Conservation (phyloP, 1,284 basidiomycete species). For the Takashimella tepidaria region DNA sequence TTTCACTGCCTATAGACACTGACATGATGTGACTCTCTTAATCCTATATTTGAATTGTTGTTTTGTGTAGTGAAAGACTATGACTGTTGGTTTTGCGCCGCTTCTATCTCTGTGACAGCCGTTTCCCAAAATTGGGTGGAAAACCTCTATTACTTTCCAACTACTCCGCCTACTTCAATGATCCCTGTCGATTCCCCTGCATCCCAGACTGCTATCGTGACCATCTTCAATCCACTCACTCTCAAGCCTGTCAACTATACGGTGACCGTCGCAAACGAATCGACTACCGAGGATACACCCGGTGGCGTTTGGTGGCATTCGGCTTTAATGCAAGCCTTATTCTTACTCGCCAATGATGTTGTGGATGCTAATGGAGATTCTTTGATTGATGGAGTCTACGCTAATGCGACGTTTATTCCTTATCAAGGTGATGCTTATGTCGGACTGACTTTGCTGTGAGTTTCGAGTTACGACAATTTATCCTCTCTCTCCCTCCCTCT, state of each 20-base stretch:
- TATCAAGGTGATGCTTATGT: neutral
- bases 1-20: no score
- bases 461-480: no score
- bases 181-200: neutral
- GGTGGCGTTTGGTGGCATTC: neutral
- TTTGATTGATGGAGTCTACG: neutral
- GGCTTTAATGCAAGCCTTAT: neutral
- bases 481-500: no score
- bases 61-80: neutral
- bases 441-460: neutral
- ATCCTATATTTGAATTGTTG: no score
- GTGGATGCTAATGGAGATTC: neutral
- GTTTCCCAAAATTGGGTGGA: neutral
- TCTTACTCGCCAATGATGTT: neutral
- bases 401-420: neutral
- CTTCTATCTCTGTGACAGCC: neutral
- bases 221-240: neutral
- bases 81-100: neutral
- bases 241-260: neutral
- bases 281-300: neutral
- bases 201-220: neutral
- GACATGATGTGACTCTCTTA: no score
- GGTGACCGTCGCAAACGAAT: neutral
- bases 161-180: neutral
- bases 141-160: neutral